A percentile compares a stretch with the other conserved stretches of the same genome.
Conservation (phyloP, 2,329 filamentous ascomycete species). For the Talaromyces verruculosus region DNA sequence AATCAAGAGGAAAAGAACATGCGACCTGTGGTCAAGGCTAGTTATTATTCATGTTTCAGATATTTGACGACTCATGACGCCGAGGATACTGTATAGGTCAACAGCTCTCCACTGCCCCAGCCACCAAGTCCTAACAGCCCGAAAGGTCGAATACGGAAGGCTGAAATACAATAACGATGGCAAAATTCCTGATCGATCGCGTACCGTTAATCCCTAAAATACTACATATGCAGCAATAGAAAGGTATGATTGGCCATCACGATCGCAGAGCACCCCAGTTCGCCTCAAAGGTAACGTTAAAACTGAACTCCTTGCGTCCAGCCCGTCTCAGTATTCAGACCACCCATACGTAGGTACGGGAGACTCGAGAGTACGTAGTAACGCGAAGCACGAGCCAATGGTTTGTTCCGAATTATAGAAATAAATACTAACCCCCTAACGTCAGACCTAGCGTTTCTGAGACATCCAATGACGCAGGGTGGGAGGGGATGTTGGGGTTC, state of each 20-base stretch:
- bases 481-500: neutral
- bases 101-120: neutral
- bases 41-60: constrained; percentile 3
- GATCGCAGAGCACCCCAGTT: neutral
- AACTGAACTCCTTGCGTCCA: neutral
- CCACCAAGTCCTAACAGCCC: constrained; percentile 7
- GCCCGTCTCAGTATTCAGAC: neutral
- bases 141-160: neutral
- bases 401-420: neutral
- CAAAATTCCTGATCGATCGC: neutral
- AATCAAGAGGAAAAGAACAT: neutral
- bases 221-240: neutral
- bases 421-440: neutral
- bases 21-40: neutral
- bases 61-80: neutral
- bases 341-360: neutral
- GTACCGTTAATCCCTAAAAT: neutral
- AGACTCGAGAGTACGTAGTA: neutral
- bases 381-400: constrained; percentile 9
- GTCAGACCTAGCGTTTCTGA: neutral
- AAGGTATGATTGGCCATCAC: neutral
- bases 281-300: neutral
- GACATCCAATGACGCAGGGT: constrained; percentile 10
- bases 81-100: neutral
- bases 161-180: neutral